Evolutionary conservation across 495 filamentous ascomycete genomes (phyloP), one percentile per base, ranked within the genome.

Genomic region (Collariella sp.): DNA sequence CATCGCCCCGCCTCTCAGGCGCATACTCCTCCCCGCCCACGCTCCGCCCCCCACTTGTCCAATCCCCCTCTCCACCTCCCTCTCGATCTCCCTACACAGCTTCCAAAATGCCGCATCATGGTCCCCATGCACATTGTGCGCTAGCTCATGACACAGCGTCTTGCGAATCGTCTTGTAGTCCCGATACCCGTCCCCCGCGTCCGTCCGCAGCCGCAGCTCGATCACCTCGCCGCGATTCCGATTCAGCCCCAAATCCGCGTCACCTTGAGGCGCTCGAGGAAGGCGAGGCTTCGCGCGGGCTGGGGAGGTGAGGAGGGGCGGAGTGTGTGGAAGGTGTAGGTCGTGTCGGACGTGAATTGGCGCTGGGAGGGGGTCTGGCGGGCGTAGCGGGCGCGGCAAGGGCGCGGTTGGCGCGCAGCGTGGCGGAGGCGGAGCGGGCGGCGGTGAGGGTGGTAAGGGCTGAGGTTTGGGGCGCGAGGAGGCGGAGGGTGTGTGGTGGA

Each of bases 111-210:
- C 68, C 13, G 81, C 71, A 68, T 96, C 89, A 68, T 98, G 93
- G 1, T 85, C 79, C 0, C 83, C 78, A 63, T 83, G 83, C 10
- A 94, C 89, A 62, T 91, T 95, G 69, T 98, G 93, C 65, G 91
- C 84, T 39, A 98, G 74, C 77, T 98, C 93, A 66, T 98, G 93
- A 63, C 91, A 96, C 26, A 97, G 75, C 61, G 93, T 96, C 61
- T 87, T 88, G 40, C 93, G 76, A 26, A 98, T 94, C 0, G 82
- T 87, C 55, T 85, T 82, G 63, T 97, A 98, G 64, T 96, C 87
- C 16, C 93, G 70, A 59, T 91, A 98, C 6, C 93, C 93, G 67
- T 95, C 91, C 67, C 91, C 91, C 13, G 87, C 89, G 70, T 98
- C 93, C 6, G 93, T 96, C 13, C 93, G 77, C 35, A 98, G 68